Evolutionary conservation across 352 stramenopile species (phyloP), one percentile per base, ranked within the genome.

Genomic region (Phytophthora palmivora): DNA sequence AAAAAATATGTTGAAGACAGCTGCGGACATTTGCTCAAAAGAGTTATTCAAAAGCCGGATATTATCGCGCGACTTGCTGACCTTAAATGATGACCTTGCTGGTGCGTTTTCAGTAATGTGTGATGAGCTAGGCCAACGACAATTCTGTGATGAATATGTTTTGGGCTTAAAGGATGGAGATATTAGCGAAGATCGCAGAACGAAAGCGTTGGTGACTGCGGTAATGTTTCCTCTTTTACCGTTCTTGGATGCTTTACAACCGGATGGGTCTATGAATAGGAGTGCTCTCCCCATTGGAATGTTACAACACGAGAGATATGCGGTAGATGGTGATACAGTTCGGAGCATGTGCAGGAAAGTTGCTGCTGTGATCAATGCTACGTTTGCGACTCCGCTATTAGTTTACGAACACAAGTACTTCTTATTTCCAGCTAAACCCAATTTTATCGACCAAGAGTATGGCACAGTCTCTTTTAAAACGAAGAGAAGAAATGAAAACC

Each of bases 71-170:
- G 70, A 78, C 15, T 51, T 78, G 26, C 48, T 79, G 10, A 70
- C 59, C 10, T 30, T 79, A 18, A 68, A 63, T 10, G 63, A 78
- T 28, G 74, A 77, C 19, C 30, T 78, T 14, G 61, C 64, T 0
- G 68, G 72, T 16, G 43, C 64, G 7, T 76, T 78, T 21, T 63
- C 67, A 2, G n/a, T 50, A 12, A 57, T 81, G 11, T 81, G 72
- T 41, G 63, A 75, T 18, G 37, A 10, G 15, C 49, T 81, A 6
- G 54, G 36, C 2, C 61, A 48, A 0, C 64, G 64, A 14, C 47
- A 54, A 16, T 59, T 32, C 37, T 45, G 62, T n/a, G 53, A 80
- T 16, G 53, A 62, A 3, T 66, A 70, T 36, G 45, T 80, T n/a
- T 48, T 48, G 6, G 5, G 7, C 3, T 21, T 43, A n/a, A 12